Conservation (phyloP, 179 eudicot genomes). For the Vitellaria paradoxa region DNA sequence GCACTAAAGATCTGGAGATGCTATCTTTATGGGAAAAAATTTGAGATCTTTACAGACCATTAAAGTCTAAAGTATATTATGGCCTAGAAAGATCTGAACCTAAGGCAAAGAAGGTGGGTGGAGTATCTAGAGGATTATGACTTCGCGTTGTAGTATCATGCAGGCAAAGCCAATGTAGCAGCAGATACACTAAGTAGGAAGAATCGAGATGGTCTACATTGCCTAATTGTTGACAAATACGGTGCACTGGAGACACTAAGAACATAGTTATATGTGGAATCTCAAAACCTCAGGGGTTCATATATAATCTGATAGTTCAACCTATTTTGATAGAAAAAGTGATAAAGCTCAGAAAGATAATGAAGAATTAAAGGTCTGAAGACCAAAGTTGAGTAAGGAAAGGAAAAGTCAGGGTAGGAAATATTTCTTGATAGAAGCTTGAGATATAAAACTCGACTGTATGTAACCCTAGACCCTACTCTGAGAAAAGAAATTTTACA, state of each 20-base stretch:
- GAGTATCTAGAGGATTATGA: too few relatives aligned
- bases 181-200: neutral
- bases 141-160: neutral
- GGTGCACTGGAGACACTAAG: neutral
- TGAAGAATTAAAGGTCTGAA: too few relatives aligned
- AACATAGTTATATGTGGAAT: neutral
- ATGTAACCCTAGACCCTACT: neutral
- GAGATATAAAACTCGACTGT: neutral
- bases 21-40: neutral
- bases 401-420: too few relatives aligned
- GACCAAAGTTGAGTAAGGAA: too few relatives aligned
- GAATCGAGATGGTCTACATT: neutral
- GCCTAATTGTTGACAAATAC: neutral
- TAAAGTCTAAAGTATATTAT: neutral
- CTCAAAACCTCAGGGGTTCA: too few relatives aligned
- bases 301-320: too few relatives aligned
- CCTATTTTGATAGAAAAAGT: too few relatives aligned
- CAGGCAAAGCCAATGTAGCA: neutral
- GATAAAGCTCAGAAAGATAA: too few relatives aligned
- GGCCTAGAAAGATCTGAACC: neutral
- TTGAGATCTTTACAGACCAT: neutral
- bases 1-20: neutral
- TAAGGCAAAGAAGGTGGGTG: neutral
- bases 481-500: neutral
- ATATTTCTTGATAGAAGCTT: neutral